phyloP scores from a whole-genome alignment of 208 protist genomes.

The Trypanosoma lewisi region DNA sequence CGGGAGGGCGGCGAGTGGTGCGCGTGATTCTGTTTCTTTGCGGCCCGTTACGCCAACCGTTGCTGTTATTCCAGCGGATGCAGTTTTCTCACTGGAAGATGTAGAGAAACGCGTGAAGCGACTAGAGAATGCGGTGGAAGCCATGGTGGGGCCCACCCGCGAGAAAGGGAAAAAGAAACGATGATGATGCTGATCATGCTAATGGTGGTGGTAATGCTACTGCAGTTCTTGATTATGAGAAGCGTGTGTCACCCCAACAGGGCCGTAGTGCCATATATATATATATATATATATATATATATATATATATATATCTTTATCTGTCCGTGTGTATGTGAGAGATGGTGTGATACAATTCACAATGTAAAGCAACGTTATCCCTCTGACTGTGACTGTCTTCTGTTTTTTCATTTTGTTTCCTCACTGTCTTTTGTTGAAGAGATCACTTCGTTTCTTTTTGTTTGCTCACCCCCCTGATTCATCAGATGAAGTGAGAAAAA shows the following conservation, averaged over 20 bases:
- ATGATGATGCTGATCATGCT: not conserved
- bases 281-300: too few relatives aligned
- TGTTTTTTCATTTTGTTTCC: too few relatives aligned
- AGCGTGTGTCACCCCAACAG: too few relatives aligned
- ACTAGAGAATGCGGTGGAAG: constrained; percentile 32
- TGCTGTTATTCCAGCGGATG: constrained; percentile 23
- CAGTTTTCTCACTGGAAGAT: constrained; percentile 48
- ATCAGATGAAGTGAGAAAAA: not conserved
- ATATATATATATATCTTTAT: too few relatives aligned
- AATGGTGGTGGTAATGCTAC: too few relatives aligned
- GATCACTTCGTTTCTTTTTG: constrained; percentile 13
- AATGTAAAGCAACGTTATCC: too few relatives aligned
- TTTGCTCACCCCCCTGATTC: not conserved
- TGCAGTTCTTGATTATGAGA: too few relatives aligned
- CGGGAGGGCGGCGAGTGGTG: constrained; percentile 1
- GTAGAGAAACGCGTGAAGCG: constrained; percentile 56
- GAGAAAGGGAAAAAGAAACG: constrained; percentile 20
- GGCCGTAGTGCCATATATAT: too few relatives aligned
- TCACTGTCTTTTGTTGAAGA: constrained; percentile 16
- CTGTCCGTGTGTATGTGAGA: too few relatives aligned
- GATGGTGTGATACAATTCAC: too few relatives aligned
- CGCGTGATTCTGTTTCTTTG: too few relatives aligned
- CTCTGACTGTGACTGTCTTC: too few relatives aligned
- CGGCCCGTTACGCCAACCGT: constrained; percentile 24
- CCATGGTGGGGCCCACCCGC: not conserved